phyloP scores from a whole-genome alignment of 2,329 filamentous ascomycete genomes.

The Fusarium veterinarium region DNA sequence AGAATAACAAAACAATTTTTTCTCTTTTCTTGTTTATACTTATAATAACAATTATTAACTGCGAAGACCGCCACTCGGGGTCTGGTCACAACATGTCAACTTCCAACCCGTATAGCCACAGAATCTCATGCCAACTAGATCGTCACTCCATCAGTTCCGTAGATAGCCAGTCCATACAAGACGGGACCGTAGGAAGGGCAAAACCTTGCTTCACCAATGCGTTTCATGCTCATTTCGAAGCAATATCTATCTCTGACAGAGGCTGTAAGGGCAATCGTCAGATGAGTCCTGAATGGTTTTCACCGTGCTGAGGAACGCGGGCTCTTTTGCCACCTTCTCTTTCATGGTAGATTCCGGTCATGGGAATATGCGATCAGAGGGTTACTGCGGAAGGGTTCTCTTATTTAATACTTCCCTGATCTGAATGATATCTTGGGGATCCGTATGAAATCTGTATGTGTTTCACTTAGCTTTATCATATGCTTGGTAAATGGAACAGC shows the following conservation, averaged over 20 bases:
- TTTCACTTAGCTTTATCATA: too few relatives aligned
- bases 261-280: neutral
- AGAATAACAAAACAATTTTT: fast-evolving
- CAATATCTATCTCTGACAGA: neutral
- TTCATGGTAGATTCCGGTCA: too few relatives aligned
- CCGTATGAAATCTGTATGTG: too few relatives aligned
- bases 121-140: neutral
- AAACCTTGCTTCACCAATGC: fast-evolving
- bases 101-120: neutral
- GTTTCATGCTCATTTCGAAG: fast-evolving
- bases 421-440: too few relatives aligned
- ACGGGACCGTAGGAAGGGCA: fast-evolving
- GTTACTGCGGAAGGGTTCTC: too few relatives aligned
- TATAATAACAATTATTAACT: neutral
- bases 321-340: too few relatives aligned
- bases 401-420: too few relatives aligned
- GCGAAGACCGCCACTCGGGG: fast-evolving
- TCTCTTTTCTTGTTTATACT: neutral
- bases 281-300: neutral
- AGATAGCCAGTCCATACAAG: neutral
- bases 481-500: too few relatives aligned
- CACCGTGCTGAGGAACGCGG: too few relatives aligned
- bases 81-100: neutral
- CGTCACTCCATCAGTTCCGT: neutral
- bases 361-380: too few relatives aligned